These are phyloP conservation scores for Claviceps fusiformis DNA, from an alignment of 2,329 filamentous ascomycete species.

Conservation along the genomic window DNA sequence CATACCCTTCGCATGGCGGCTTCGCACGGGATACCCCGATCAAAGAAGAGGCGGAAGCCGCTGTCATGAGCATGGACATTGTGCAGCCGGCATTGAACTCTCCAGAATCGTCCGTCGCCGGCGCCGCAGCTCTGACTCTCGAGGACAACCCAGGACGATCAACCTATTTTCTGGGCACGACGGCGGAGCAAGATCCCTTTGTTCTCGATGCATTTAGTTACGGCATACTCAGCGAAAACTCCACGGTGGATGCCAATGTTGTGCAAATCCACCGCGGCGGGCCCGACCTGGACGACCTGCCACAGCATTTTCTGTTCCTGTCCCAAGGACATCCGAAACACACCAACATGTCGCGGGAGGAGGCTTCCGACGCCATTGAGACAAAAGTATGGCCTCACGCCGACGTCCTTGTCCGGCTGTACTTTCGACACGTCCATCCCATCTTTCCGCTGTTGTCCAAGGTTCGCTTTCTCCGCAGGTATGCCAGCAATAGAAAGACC, in stretches of 20 bases:
- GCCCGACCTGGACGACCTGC: constrained; percentile 20
- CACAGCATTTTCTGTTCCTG: constrained; percentile 31
- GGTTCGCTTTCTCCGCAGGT: constrained; percentile 26
- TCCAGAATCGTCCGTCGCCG: constrained; percentile 1
- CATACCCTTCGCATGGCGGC: constrained; percentile 1
- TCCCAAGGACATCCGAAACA: constrained; percentile 30
- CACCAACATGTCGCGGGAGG: constrained; percentile 22
- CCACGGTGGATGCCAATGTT: constrained; percentile 30
- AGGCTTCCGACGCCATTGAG: constrained; percentile 29
- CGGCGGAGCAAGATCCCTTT: constrained; percentile 32
- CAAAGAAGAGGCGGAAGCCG: constrained; percentile 1
- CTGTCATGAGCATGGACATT: constrained; percentile 5
- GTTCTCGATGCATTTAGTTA: constrained; percentile 33
- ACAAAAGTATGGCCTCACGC: constrained; percentile 25
- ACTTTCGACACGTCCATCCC: constrained; percentile 32
- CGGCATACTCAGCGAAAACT: constrained; percentile 29
- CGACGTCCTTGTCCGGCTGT: constrained; percentile 27
- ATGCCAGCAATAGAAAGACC: constrained; percentile 21
- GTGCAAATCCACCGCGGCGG: constrained; percentile 27
- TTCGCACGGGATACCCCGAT: neutral
- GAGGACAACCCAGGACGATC: constrained; percentile 28
- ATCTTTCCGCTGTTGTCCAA: constrained; percentile 31
- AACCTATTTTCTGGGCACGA: constrained; percentile 30
- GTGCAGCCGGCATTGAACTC: constrained; percentile 7
- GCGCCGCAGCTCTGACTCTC: constrained; percentile 19